phyloP scores from a whole-genome alignment of 2,329 filamentous ascomycete species.

The Tympanopsis confertula region DNA sequence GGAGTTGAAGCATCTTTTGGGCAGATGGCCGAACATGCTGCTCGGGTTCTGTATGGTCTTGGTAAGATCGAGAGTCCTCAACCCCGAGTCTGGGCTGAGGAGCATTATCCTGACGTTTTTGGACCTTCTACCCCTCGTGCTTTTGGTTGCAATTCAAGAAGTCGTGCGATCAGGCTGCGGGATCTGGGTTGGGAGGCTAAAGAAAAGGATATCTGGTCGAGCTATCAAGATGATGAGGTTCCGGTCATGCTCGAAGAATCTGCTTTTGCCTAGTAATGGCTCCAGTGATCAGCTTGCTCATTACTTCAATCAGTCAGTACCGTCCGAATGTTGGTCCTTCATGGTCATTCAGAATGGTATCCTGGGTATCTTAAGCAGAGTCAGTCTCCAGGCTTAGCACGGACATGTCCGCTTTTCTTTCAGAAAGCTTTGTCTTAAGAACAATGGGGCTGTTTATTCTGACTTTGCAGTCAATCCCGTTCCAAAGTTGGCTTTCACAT shows the following conservation, averaged over 20 bases:
- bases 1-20: constrained; percentile 29
- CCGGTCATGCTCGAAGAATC: constrained; percentile 20
- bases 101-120: constrained; percentile 27
- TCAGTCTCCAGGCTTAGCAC: too few relatives aligned
- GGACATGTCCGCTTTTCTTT: too few relatives aligned
- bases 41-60: constrained; percentile 18
- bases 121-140: constrained; percentile 19
- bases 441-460: too few relatives aligned
- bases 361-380: too few relatives aligned
- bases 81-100: constrained; percentile 19
- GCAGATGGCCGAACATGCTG: constrained; percentile 23
- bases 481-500: too few relatives aligned
- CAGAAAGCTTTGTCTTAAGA: too few relatives aligned
- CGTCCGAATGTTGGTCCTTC: too few relatives aligned
- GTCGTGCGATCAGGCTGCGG: constrained; percentile 27
- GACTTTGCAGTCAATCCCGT: too few relatives aligned
- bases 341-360: too few relatives aligned
- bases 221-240: constrained; percentile 28
- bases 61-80: constrained; percentile 22
- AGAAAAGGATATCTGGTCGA: constrained; percentile 26
- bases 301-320: too few relatives aligned
- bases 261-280: too few relatives aligned
- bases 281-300: too few relatives aligned
- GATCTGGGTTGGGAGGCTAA: constrained; percentile 29
- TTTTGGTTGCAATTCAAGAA: constrained; percentile 28